These are phyloP conservation scores for Parmelia sp. DNA, from an alignment of 495 filamentous ascomycete species.

Conservation along the genomic window DNA sequence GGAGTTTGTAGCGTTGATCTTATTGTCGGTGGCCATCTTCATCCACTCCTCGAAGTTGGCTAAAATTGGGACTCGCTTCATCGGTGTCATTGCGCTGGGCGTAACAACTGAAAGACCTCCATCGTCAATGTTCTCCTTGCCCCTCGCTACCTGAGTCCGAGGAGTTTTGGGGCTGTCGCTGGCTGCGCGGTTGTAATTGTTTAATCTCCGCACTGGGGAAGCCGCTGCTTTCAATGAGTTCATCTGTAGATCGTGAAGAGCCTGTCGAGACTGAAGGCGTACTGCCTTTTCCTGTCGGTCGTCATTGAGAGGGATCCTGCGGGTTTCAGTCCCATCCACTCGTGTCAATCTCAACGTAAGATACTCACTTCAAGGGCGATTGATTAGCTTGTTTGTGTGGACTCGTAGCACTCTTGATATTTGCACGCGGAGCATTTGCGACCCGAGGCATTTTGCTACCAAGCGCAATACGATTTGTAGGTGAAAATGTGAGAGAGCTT, in stretches of 20 bases:
- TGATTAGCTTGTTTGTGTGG: slow-evolving; percentile 49
- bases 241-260: slow-evolving; percentile 83
- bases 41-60: slow-evolving; percentile 99
- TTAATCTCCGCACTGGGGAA: slow-evolving; percentile 71
- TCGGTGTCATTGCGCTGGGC: slow-evolving; percentile 74
- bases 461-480: neutral
- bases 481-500: neutral
- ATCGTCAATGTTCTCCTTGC: slow-evolving; percentile 56
- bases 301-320: slow-evolving; percentile 86
- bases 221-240: slow-evolving; percentile 87
- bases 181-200: slow-evolving; percentile 55
- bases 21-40: slow-evolving; percentile 99
- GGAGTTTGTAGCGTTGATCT: slow-evolving; percentile 97
- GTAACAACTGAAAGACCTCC: slow-evolving; percentile 54
- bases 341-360: slow-evolving; percentile 23
- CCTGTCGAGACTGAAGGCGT: slow-evolving; percentile 79
- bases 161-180: slow-evolving; percentile 62
- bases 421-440: slow-evolving; percentile 49
- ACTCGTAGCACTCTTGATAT: slow-evolving; percentile 49
- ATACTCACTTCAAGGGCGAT: slow-evolving; percentile 62
- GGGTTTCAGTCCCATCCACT: slow-evolving; percentile 16
- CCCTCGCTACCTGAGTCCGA: slow-evolving; percentile 44
- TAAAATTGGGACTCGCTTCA: slow-evolving; percentile 91
- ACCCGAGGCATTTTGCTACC: slow-evolving; percentile 63
- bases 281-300: slow-evolving; percentile 87